phyloP scores from a whole-genome alignment of 495 filamentous ascomycete species.

The Penicillium samsonianum region DNA sequence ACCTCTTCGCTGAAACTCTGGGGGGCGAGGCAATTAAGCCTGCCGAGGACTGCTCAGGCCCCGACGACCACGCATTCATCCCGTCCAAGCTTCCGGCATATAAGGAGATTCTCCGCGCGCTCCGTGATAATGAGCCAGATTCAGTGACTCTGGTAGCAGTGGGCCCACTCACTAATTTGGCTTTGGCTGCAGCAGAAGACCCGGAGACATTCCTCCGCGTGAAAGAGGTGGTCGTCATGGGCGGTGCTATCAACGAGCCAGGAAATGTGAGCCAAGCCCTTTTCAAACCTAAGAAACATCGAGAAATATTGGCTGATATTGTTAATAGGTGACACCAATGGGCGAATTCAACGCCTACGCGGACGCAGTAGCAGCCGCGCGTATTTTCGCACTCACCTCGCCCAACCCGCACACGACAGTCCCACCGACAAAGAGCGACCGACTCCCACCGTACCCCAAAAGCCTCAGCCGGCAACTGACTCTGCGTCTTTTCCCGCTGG shows the following conservation, averaged over 20 bases:
- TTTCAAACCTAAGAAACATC: background rate
- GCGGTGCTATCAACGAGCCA: conserved; percentile 73
- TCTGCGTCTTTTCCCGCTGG: conserved; percentile 80
- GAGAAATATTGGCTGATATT: conserved; percentile 3
- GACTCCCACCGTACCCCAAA: conserved; percentile 65
- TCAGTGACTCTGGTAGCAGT: conserved; percentile 88
- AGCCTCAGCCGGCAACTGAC: conserved; percentile 67
- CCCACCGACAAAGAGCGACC: conserved; percentile 53
- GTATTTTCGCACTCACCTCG: conserved; percentile 88
- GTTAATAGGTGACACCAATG: conserved; percentile 62
- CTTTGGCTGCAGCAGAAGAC: conserved; percentile 81
- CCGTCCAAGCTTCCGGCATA: conserved; percentile 72
- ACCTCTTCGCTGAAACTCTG: conserved; percentile 64
- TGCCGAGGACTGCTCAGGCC: conserved; percentile 33
- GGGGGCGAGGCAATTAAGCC: conserved; percentile 41
- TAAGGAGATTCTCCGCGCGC: conserved; percentile 79
- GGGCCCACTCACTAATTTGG: conserved; percentile 89
- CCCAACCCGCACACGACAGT: conserved; percentile 68
- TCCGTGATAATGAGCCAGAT: conserved; percentile 74
- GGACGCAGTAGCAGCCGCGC: conserved; percentile 79
- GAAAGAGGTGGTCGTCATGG: conserved; percentile 96
- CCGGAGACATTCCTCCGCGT: conserved; percentile 82
- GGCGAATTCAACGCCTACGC: conserved; percentile 86
- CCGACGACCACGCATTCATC: conserved; percentile 57
- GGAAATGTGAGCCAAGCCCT: conserved; percentile 66